A percentile compares a stretch with the other conserved stretches of the same genome.
Conservation (phyloP, 306 rosid species). For the Corylus americana region DNA sequence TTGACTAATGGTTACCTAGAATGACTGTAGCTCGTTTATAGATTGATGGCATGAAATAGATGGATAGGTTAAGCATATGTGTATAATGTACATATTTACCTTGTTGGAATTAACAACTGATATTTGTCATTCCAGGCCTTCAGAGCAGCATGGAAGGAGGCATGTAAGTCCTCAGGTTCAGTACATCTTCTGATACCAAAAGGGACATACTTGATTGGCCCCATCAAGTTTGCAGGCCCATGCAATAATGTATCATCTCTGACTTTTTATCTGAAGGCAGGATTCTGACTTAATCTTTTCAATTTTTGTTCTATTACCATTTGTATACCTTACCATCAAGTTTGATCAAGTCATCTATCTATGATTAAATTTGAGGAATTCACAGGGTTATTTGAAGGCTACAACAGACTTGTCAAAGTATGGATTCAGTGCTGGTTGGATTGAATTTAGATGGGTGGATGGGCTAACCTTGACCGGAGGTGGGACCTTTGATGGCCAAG, state of each 20-base stretch:
- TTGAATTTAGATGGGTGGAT: slow-evolving; percentile 38
- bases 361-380: slow-evolving; percentile 9
- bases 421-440: slow-evolving; percentile 40
- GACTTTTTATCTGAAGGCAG: slow-evolving; percentile 39
- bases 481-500: slow-evolving; percentile 55
- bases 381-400: slow-evolving; percentile 55
- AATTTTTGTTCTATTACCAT: not conserved
- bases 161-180: slow-evolving; percentile 37
- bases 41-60: not conserved
- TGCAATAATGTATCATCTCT: slow-evolving; percentile 41
- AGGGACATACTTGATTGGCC: slow-evolving; percentile 48
- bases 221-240: slow-evolving; percentile 42
- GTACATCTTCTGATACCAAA: slow-evolving; percentile 42
- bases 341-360: not conserved
- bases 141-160: slow-evolving; percentile 43
- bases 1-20: not conserved
- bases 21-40: not conserved
- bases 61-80: not conserved
- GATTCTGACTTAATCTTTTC: slow-evolving; percentile 14
- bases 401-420: slow-evolving; percentile 42
- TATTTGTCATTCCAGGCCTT: slow-evolving; percentile 41
- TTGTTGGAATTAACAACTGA: not conserved
- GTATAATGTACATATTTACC: not conserved
- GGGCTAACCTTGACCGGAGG: slow-evolving; percentile 52
- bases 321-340: not conserved